Base-by-base conservation (phyloP, 331 rosid species). In the Phaseolus coccineus region DNA sequence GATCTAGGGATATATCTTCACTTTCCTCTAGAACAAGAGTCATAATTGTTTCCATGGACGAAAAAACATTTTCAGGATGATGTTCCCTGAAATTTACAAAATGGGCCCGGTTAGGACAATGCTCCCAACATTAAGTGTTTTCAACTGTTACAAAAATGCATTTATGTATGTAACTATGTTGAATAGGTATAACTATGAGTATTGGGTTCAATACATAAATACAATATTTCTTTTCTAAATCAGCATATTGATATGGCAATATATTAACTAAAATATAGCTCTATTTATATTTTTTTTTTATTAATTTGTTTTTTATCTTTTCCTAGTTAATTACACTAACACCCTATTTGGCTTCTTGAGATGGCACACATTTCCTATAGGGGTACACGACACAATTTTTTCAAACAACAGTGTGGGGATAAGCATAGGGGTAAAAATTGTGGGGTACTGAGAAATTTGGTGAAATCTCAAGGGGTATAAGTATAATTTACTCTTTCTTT, bases 21-120 rank as follows among this genome's bases (percentile, higher is more conserved):
- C 98, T 95, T 89, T 95, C 99, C 87, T 95, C 97, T 46, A 95
- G 40, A 58, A 95, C 97, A 78, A 95, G 99, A 69, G 83, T 83
- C 96, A 95, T 95, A 74, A 93, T 91, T 40, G 89, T 95, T 85
- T 89, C 98, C 98, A 95, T 93, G 51, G 97, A 89, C 51, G 98
- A 80, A 78, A 91, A 83, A 37, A 95, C 96, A 74, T 80, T 85
- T 66, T 88, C 93, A n/a, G 89, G 87, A 76, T 95, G 98, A 85
- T 89, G 53, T 22, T 91, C 97, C 90, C 99, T 95, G 87, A 15
- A 71, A 83, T 33, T 75, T 74, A 71, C 37, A 62, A 55, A 2
- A 57, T 48, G 56, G 50, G 24, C 28, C 19, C 8, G 14, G 27
- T 82, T 77, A 83, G 59, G 68, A 77, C 14, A 62, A 80, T 24